Evolutionary conservation across 805 yeast genomes (phyloP), one percentile per base, ranked within the genome.

Genomic region (Hanseniaspora lachancei): DNA sequence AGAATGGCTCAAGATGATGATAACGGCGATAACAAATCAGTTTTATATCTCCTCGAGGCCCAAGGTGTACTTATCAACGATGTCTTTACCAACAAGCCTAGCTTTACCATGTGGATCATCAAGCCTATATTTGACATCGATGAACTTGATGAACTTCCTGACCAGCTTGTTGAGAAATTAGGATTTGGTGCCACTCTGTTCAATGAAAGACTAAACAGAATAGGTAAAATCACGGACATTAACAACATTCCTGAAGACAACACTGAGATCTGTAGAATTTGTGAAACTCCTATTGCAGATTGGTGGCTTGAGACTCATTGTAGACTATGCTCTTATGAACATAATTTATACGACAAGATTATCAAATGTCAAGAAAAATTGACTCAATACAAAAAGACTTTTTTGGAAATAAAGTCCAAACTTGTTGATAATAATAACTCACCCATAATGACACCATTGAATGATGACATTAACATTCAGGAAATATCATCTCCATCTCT

Each of bases 231-330:
- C 16, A 73, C 80, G 2, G 84, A 84, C 60, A 84, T 81, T 62
- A 74, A 70, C 12, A 72, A 74, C 57, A 74, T 87, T 0, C 95
- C 96, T 0, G 76, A 80, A n/a, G 96, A 96, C 1, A 82, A 82
- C 24, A 76, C 81, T 57, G 88, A 86, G 39, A 71, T 93, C 35
- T 93, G 99, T 67, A 77, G 96, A 49, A 89, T 93, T 29, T 93
- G 99, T 69, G 99, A 93, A 64, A 80, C 81, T 34, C 77, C 77
- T 49, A 81, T 89, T n/a, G 96, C 95, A 4, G 85, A 89, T 4
- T 93, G 98, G 98, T 93, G 95, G 84, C 73, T 93, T 41, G 98
- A 91, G 62, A 77, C 82, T 50, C 99, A 93, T 68, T 83, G 91
- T 1, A 93, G 89, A 63, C 71, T 86, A 48, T 93, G 99, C 63